These are phyloP conservation scores for Hanseniaspora nectarophila DNA, from an alignment of 805 yeast genomes.

Conservation along the genomic window DNA sequence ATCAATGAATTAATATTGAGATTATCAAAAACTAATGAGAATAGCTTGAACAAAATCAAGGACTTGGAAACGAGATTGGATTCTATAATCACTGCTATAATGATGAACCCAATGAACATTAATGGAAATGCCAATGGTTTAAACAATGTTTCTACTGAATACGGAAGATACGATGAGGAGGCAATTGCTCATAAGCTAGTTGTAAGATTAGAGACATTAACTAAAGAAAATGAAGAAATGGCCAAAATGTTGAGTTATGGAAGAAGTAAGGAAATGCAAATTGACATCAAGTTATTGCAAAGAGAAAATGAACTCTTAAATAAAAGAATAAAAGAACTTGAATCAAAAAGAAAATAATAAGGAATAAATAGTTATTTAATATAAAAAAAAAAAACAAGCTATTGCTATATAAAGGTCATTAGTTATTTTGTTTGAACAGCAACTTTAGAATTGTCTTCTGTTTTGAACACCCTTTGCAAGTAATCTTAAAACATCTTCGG, in stretches of 20 bases:
- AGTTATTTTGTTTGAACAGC: no score
- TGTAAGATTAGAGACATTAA: conserved; percentile 46
- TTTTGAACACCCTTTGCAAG: conserved; percentile 72
- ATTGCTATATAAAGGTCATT: no score
- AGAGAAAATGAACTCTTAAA: conserved; percentile 39
- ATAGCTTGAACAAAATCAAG: conserved; percentile 40
- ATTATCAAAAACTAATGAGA: conserved; percentile 37
- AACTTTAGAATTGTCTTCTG: conserved; percentile 47
- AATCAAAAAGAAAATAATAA: neutral
- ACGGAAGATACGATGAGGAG: conserved; percentile 60
- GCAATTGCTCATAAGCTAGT: conserved; percentile 65
- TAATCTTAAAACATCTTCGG: conserved; percentile 65
- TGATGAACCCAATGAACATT: conserved; percentile 34
- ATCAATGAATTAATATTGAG: conserved; percentile 39
- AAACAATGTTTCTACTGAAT: conserved; percentile 34
- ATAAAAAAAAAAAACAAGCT: no score
- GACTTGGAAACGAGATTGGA: conserved; percentile 56
- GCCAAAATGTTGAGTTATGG: conserved; percentile 63
- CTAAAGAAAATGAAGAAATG: conserved; percentile 58
- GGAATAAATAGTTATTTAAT: neutral
- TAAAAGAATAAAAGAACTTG: conserved; percentile 14
- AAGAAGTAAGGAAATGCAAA: conserved; percentile 56
- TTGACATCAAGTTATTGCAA: conserved; percentile 52
- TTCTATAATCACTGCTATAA: conserved; percentile 44
- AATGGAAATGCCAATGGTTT: neutral